Evolutionary conservation across 116 monocot species (phyloP).

Genomic region (Papilionanthe hybrid): DNA sequence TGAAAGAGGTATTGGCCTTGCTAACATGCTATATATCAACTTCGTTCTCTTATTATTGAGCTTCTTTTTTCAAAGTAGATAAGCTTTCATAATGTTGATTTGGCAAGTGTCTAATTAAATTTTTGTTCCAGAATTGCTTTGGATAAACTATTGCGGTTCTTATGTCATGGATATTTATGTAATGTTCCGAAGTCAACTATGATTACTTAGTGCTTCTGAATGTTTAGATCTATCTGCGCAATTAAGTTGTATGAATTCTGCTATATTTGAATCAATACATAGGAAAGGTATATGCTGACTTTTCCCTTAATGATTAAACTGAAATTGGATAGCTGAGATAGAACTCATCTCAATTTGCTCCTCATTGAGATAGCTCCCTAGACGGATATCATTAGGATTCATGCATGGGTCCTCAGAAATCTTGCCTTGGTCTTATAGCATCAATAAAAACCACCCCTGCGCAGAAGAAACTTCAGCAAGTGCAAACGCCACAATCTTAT

Average conservation of each 20-base stretch:
- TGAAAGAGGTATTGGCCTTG: neutral
- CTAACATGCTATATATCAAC: neutral
- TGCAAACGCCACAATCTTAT: slow-evolving; percentile 55
- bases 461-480: slow-evolving; percentile 60
- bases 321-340: too few species aligned
- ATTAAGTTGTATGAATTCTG: neutral
- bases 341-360: too few species aligned
- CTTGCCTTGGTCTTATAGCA: too few species aligned
- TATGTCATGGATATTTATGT: neutral
- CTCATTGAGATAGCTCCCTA: too few species aligned
- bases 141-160: neutral
- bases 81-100: neutral
- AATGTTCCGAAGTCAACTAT: neutral
- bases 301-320: too few species aligned
- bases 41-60: neutral
- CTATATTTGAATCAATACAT: neutral
- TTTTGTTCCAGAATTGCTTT: neutral
- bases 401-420: too few species aligned
- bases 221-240: neutral
- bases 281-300: too few species aligned
- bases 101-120: neutral
- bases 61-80: neutral
- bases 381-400: too few species aligned
- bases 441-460: too few species aligned
- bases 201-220: neutral